Percentiles rank a stretch among this genome's conserved stretches.
These are phyloP conservation scores for Fraxinus cuspidata DNA, from an alignment of 257 asterid species.

Conservation along the genomic window DNA sequence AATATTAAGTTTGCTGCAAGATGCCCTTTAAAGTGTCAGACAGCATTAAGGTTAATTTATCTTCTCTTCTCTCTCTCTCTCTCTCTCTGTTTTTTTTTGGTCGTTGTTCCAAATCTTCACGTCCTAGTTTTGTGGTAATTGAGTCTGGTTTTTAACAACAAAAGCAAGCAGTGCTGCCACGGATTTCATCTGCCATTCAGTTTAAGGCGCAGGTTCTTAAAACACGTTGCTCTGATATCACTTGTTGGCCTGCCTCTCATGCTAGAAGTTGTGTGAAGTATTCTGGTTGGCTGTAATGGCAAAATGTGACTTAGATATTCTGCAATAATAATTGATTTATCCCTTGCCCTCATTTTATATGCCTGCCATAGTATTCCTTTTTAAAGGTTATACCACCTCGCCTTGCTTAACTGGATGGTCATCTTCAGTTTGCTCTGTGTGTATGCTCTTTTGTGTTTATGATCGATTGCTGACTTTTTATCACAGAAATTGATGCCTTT, in stretches of 20 bases:
- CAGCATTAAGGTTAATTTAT: not conserved
- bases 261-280: not conserved
- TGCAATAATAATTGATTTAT: not conserved
- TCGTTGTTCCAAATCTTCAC: not conserved
- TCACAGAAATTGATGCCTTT: not conserved
- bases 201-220: not conserved
- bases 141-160: not conserved
- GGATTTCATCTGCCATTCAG: not conserved
- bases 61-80: not conserved
- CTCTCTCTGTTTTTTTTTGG: too few species aligned
- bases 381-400: not conserved
- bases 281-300: not conserved
- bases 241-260: not conserved
- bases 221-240: not conserved
- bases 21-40: not conserved
- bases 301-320: not conserved
- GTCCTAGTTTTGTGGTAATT: not conserved
- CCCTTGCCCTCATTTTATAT: not conserved
- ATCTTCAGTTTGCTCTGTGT: not conserved
- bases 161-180: not conserved
- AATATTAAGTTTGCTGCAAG: not conserved
- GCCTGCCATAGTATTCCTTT: not conserved
- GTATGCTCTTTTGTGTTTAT: not conserved
- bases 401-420: not conserved
- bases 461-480: conserved; percentile 2